Evolutionary conservation across 2,329 filamentous ascomycete species (phyloP).

Genomic region (Fusarium annulatum): DNA sequence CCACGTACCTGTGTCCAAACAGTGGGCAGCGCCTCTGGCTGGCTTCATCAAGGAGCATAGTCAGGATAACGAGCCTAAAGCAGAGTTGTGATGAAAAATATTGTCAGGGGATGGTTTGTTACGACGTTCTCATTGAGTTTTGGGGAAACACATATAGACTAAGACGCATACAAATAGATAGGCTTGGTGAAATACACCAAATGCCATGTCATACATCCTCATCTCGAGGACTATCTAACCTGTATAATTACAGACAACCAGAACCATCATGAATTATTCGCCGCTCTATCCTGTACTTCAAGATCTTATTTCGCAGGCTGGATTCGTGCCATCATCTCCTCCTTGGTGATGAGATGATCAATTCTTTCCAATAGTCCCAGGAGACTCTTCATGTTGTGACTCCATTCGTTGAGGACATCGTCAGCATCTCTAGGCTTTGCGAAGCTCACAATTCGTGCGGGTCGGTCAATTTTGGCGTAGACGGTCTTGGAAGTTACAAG

Average conservation of each 20-base stretch:
- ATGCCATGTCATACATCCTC: conserved; percentile 48
- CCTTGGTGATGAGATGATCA: conserved; percentile 98
- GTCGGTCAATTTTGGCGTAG: conserved; percentile 96
- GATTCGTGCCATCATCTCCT: conserved; percentile 99
- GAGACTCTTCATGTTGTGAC: conserved; percentile 95
- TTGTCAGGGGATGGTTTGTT: neutral
- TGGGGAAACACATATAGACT: conserved; percentile 20
- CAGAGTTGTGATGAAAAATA: conserved; percentile 36
- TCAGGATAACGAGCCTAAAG: conserved; percentile 43
- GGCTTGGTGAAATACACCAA: conserved; percentile 39
- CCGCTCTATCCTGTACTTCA: conserved; percentile 42
- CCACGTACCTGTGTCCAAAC: conserved; percentile 85
- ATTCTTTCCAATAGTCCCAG: conserved; percentile 88
- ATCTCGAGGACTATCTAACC: conserved; percentile 48
- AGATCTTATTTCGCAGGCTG: conserved; percentile 67
- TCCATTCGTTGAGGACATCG: conserved; percentile 98
- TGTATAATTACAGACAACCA: conserved; percentile 51
- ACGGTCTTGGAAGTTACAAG: conserved; percentile 98
- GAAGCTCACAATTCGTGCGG: conserved; percentile 91
- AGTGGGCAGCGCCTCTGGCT: conserved; percentile 81
- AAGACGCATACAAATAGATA: conserved; percentile 40
- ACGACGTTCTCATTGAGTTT: neutral
- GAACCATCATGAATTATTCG: conserved; percentile 45
- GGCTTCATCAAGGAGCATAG: conserved; percentile 70
- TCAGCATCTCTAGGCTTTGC: conserved; percentile 95